Conservation (phyloP, 2,329 filamentous ascomycete genomes). For the Fusarium sp. region DNA sequence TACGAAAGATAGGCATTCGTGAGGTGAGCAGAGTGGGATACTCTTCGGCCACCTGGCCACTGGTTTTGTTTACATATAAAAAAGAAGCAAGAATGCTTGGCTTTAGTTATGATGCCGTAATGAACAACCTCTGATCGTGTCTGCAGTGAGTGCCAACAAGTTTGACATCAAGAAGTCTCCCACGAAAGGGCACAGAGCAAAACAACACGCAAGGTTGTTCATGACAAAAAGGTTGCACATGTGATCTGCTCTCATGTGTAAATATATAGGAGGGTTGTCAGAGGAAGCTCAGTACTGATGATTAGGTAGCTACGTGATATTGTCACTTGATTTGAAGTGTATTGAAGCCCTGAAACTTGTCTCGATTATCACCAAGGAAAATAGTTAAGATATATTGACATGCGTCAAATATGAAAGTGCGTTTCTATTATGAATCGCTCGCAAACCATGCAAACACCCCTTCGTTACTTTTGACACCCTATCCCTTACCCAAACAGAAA, state of each 20-base stretch:
- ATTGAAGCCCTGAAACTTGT: not conserved
- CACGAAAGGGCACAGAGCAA: not conserved
- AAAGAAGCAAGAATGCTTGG: not conserved
- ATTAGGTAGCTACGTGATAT: not conserved
- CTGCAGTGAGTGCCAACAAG: not conserved
- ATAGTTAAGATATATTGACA: constrained; percentile 14
- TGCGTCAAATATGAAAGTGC: constrained; percentile 31
- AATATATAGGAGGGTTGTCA: not conserved
- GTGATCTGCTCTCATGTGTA: not conserved
- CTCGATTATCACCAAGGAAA: not conserved
- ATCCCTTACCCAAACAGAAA: constrained; percentile 11
- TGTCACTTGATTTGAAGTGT: not conserved
- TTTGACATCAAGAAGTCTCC: not conserved
- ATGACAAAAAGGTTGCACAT: not conserved
- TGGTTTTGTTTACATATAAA: not conserved
- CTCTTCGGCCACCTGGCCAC: not conserved
- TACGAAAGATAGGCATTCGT: not conserved
- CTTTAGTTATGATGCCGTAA: not conserved
- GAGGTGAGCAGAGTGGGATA: not conserved
- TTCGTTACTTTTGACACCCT: constrained; percentile 21
- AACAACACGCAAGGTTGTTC: not conserved
- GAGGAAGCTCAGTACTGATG: not conserved
- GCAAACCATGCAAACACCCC: constrained; percentile 35
- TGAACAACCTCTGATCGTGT: too few species aligned
- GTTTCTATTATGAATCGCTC: constrained; percentile 41